Evolutionary conservation across 2,329 filamentous ascomycete genomes (phyloP).

Genomic region (Ceratocystiopsis minuta): DNA sequence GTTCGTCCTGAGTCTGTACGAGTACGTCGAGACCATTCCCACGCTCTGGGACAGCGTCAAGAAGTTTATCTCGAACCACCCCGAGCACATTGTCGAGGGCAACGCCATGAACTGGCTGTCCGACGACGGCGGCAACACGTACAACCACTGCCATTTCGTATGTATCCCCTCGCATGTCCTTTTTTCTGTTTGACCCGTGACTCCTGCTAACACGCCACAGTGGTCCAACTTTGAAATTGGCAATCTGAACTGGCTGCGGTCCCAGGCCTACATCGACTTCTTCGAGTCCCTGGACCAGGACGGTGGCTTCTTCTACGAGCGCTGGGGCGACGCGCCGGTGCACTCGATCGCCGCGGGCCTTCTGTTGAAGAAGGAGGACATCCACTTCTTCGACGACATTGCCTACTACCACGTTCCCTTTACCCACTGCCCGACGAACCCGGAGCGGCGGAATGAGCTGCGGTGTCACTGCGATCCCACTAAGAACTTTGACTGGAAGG

Average conservation of each 20-base stretch:
- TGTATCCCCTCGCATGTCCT: constrained; percentile 18
- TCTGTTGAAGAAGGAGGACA: constrained; percentile 76
- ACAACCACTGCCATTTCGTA: constrained; percentile 97
- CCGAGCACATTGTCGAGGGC: constrained; percentile 65
- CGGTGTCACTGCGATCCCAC: constrained; percentile 90
- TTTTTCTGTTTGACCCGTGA: background rate
- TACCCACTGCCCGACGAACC: constrained; percentile 87
- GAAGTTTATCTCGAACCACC: constrained; percentile 81
- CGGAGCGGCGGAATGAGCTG: constrained; percentile 65
- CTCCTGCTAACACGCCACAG: constrained; percentile 24
- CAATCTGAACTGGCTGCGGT: constrained; percentile 83
- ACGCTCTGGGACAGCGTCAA: constrained; percentile 91
- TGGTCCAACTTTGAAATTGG: constrained; percentile 99
- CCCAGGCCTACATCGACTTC: constrained; percentile 74
- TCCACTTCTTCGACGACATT: constrained; percentile 99
- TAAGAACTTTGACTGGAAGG: constrained; percentile 99
- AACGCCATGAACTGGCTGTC: constrained; percentile 88
- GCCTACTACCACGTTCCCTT: constrained; percentile 97
- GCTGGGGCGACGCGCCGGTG: constrained; percentile 78
- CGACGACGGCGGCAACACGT: constrained; percentile 76
- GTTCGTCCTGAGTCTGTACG: constrained; percentile 87
- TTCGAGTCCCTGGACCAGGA: constrained; percentile 77
- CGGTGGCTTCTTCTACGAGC: constrained; percentile 95
- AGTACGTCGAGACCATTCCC: constrained; percentile 91
- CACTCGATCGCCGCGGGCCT: constrained; percentile 90